phyloP scores from a whole-genome alignment of 306 rosid species.

The Ormosia semicastrata region DNA sequence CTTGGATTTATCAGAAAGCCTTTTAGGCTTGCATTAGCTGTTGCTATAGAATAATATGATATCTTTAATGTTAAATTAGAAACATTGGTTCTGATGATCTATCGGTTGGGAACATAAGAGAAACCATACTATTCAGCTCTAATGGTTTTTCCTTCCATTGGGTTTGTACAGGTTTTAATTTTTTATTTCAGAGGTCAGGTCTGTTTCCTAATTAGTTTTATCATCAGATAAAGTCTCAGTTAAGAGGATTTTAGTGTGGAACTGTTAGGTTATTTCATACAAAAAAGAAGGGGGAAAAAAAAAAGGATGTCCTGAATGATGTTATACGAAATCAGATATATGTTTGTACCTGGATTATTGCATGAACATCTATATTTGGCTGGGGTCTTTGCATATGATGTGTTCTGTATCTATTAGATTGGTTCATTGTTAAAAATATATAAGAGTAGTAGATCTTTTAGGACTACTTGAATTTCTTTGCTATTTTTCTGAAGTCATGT shows the following conservation, averaged over 20 bases:
- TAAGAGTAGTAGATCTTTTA: not conserved
- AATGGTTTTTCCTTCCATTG: slow-evolving; percentile 17
- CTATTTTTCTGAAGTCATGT: not conserved
- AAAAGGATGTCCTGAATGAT: not conserved
- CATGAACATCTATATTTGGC: not conserved
- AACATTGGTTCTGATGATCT: slow-evolving; percentile 23
- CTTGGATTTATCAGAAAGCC: slow-evolving; percentile 56
- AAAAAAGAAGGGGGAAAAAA: not conserved
- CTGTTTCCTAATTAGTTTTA: not conserved
- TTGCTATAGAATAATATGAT: not conserved
- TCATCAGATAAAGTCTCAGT: not conserved
- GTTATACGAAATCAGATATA: not conserved
- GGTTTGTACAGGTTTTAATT: slow-evolving; percentile 17
- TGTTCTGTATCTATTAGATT: not conserved
- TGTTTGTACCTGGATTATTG: not conserved
- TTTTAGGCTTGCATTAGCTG: slow-evolving; percentile 22
- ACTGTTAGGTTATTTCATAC: not conserved
- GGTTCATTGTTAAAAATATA: not conserved
- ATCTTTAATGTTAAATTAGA: not conserved
- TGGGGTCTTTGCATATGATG: not conserved
- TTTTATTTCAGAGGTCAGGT: not conserved
- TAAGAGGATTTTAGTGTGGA: not conserved
- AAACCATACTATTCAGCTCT: slow-evolving; percentile 24
- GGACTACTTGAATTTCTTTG: not conserved
- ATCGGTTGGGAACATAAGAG: not conserved